Percentiles rank a stretch among this genome's conserved stretches.
These are phyloP conservation scores for Lecanicillium sp. DNA, from an alignment of 2,329 filamentous ascomycete species.

Conservation along the genomic window DNA sequence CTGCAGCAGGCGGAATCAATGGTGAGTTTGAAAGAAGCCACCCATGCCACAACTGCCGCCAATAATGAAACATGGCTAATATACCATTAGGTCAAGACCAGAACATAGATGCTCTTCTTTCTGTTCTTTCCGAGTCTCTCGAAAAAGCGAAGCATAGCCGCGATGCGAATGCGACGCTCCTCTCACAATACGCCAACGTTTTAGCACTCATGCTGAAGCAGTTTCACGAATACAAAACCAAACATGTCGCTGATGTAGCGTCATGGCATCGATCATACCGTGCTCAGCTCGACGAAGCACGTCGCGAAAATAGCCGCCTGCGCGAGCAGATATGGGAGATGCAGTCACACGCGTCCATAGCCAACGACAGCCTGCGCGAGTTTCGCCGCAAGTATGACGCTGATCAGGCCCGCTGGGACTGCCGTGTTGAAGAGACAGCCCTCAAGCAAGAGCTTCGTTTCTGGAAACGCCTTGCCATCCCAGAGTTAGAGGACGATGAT, in stretches of 20 bases:
- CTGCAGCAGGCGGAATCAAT: slow-evolving; percentile 51
- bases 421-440: slow-evolving; percentile 46
- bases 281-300: slow-evolving; percentile 57
- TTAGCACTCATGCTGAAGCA: slow-evolving; percentile 55
- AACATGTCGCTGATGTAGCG: slow-evolving; percentile 55
- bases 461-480: slow-evolving; percentile 63
- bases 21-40: no score
- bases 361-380: slow-evolving; percentile 51
- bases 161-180: slow-evolving; percentile 53
- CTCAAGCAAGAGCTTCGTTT: slow-evolving; percentile 54
- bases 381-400: slow-evolving; percentile 54
- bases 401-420: slow-evolving; percentile 47
- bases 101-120: slow-evolving; percentile 56
- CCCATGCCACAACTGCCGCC: no score
- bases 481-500: slow-evolving; percentile 53
- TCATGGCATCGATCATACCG: slow-evolving; percentile 62
- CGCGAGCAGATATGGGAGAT: slow-evolving; percentile 63
- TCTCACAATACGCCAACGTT: slow-evolving; percentile 52
- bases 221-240: slow-evolving; percentile 60
- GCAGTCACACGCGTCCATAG: slow-evolving; percentile 53
- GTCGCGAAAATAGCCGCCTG: slow-evolving; percentile 56
- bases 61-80: no score
- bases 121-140: slow-evolving; percentile 54
- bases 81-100: slow-evolving; percentile 55
- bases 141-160: slow-evolving; percentile 55